Evolutionary conservation across 2,329 filamentous ascomycete genomes (phyloP).

Genomic region (Paracamarosporium sp.): DNA sequence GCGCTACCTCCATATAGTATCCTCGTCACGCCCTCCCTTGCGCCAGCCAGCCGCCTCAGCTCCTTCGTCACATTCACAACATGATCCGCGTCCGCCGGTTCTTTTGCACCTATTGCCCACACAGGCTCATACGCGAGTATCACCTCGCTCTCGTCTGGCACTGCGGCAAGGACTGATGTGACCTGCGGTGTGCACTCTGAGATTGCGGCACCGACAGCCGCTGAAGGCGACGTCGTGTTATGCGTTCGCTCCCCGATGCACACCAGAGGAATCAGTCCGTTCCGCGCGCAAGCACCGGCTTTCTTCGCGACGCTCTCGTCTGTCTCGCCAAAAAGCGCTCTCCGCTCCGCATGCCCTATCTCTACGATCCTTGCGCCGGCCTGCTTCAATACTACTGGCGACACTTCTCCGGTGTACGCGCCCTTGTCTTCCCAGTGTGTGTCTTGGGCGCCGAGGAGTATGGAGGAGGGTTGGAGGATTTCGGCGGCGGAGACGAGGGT

Average conservation of each 20-base stretch:
- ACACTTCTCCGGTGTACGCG: conserved; percentile 80
- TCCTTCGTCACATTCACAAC: conserved; percentile 73
- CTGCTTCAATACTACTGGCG: conserved; percentile 69
- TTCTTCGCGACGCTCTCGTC: conserved; percentile 72
- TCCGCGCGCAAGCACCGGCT: conserved; percentile 69
- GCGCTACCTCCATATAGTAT: conserved; percentile 86
- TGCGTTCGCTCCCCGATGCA: conserved; percentile 77
- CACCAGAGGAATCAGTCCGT: conserved; percentile 77
- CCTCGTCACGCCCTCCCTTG: conserved; percentile 65
- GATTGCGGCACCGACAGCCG: conserved; percentile 65
- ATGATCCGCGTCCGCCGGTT: conserved; percentile 75
- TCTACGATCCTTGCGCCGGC: conserved; percentile 77
- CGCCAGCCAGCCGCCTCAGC: conserved; percentile 63
- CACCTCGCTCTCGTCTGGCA: conserved; percentile 70
- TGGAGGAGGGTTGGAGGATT: conserved; percentile 56
- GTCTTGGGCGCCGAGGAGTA: conserved; percentile 79
- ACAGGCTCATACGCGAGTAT: conserved; percentile 87
- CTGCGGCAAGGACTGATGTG: conserved; percentile 64
- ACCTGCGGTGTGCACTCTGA: conserved; percentile 72
- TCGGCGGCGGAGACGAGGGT: conserved; percentile 64
- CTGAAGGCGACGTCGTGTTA: conserved; percentile 49
- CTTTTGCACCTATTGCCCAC: conserved; percentile 81
- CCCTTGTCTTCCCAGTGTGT: conserved; percentile 73
- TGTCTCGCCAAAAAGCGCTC: conserved; percentile 76
- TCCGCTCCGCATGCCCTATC: conserved; percentile 80